Conservation (phyloP, 768 basidiomycete species). For the Russula sp. region DNA sequence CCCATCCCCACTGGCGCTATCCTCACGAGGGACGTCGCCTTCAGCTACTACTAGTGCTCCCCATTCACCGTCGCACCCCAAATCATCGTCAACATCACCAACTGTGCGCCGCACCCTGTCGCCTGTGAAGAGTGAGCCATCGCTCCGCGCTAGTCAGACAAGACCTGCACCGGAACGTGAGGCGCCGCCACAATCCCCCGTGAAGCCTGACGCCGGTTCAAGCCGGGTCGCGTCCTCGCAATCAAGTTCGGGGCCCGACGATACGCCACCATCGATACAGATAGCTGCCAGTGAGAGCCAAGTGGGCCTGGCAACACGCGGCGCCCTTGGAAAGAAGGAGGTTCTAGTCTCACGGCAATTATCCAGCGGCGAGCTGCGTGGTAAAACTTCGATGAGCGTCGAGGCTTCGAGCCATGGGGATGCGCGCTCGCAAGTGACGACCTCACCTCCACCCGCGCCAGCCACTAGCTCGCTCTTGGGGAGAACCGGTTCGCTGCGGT, state of each 20-base stretch:
- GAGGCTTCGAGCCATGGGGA: slow-evolving; percentile 34
- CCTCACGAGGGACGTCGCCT: background rate
- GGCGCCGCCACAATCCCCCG: background rate
- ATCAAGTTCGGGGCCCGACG: background rate
- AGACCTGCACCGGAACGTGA: slow-evolving; percentile 4
- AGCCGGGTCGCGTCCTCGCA: background rate
- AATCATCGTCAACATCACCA: slow-evolving; percentile 4
- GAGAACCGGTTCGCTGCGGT: slow-evolving; percentile 38
- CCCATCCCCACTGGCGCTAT: slow-evolving; percentile 23
- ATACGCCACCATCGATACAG: slow-evolving; percentile 3
- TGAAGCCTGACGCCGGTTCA: background rate
- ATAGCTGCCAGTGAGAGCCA: slow-evolving; percentile 7
- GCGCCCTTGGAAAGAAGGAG: background rate
- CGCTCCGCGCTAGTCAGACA: background rate
- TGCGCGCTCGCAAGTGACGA: slow-evolving; percentile 32
- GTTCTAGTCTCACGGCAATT: slow-evolving; percentile 3
- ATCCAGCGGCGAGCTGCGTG: slow-evolving; percentile 16
- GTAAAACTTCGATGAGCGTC: slow-evolving; percentile 21
- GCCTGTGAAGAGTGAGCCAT: slow-evolving; percentile 12
- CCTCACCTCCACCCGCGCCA: slow-evolving; percentile 37
- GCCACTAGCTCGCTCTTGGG: slow-evolving; percentile 31
- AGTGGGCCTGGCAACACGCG: background rate
- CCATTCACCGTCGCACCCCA: background rate
- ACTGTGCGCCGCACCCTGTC: slow-evolving; percentile 3
- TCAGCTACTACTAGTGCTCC: background rate